Percentiles rank a stretch among this genome's conserved stretches.
phyloP scores from a whole-genome alignment of 2,329 filamentous ascomycete species.

The Albophoma yamanashiensis region DNA sequence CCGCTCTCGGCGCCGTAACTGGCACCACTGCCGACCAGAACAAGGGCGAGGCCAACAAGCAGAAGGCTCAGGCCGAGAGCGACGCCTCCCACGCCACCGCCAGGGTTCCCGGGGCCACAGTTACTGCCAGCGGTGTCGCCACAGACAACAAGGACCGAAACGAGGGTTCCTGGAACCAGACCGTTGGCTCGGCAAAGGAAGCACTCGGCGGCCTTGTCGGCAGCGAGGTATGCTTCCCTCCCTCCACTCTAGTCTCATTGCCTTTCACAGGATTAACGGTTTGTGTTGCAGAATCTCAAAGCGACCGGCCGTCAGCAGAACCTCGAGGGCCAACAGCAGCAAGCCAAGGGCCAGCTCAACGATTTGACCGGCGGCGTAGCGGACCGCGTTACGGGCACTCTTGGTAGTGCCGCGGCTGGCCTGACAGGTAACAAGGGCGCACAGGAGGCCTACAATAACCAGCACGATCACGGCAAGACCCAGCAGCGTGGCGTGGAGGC shows the following conservation, averaged over 20 bases:
- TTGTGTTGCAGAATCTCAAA: slow-evolving; percentile 47
- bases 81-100: slow-evolving; percentile 64
- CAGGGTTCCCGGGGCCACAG: slow-evolving; percentile 62
- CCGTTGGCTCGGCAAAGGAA: slow-evolving; percentile 78
- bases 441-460: slow-evolving; percentile 52
- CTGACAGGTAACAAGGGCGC: slow-evolving; percentile 59
- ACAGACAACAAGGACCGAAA: slow-evolving; percentile 64
- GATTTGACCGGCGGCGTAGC: slow-evolving; percentile 58
- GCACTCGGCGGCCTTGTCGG: slow-evolving; percentile 65
- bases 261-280: slow-evolving; percentile 1
- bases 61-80: slow-evolving; percentile 55
- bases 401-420: slow-evolving; percentile 62
- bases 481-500: slow-evolving; percentile 72
- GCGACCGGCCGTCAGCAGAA: slow-evolving; percentile 69
- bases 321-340: slow-evolving; percentile 65
- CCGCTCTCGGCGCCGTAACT: slow-evolving; percentile 58
- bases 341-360: slow-evolving; percentile 70
- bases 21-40: slow-evolving; percentile 59
- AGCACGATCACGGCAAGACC: slow-evolving; percentile 77
- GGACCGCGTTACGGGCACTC: slow-evolving; percentile 57
- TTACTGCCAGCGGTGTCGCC: slow-evolving; percentile 59
- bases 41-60: slow-evolving; percentile 54
- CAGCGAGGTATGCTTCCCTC: slow-evolving; percentile 42
- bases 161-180: slow-evolving; percentile 76
- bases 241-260: neutral